Evolutionary conservation across 208 protist species (phyloP), one percentile per base, ranked within the genome.

Genomic region (Wallacemonas sp.): DNA sequence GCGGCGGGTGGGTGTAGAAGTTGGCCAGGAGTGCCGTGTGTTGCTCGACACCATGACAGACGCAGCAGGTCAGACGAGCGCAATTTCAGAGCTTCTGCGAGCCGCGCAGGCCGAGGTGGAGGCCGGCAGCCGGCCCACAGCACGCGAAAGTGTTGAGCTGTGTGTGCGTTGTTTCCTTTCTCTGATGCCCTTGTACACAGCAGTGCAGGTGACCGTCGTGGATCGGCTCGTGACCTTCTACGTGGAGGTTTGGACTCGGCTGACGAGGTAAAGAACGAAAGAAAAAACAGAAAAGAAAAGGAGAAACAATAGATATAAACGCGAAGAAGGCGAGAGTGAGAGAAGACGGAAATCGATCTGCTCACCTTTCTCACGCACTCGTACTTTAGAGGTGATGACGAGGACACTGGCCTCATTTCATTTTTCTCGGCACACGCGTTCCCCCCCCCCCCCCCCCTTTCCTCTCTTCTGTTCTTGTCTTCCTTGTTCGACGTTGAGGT

Each of bases 211-310:
- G 49, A 89, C 86, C 0, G 78, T 79, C 47, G 61, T 93, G 3
- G 86, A 93, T 59, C 82, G 82, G 31, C 46, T 90, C 33, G 75
- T 95, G 22, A 74, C 74, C 34, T 95, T 95, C 67, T 95, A 95
- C 70, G 77, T 93, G 76, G 82, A 80, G 1, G 80, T 91, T 21
- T 93, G 86, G 84, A 85, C 77, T 3, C 81, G 90, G 12, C 47
- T 95, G 59, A 78, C 73, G 19, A 72, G 65, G 31, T 72, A 73
- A 74, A 42, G 34, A 17, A 26, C 3, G 66, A 2, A n/a, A n/a
- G n/a, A n/a, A n/a, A n/a, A n/a, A n/a, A n/a, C n/a, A n/a, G n/a
- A 14, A 41, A 14, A 41, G 36, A 41, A 41, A 14, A 41, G 14
- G 36, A 41, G 14, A 14, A 41, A 6, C 36, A 41, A 41, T 6